phyloP scores from a whole-genome alignment of 2,329 filamentous ascomycete genomes.

The Coniochaeta ligniaria region DNA sequence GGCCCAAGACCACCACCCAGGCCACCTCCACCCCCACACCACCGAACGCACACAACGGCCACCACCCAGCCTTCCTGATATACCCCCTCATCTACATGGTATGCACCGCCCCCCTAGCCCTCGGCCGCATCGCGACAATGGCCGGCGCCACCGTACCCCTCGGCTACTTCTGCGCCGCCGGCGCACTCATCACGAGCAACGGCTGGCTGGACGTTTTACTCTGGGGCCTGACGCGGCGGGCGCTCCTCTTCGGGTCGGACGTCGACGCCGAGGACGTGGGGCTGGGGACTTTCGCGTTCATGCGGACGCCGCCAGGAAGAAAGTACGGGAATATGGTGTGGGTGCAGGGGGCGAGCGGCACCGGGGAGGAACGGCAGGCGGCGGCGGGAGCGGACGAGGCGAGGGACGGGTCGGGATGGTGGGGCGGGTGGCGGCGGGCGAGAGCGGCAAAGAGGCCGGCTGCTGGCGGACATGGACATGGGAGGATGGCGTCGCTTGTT shows the following conservation, averaged over 20 bases:
- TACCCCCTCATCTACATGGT: conserved; percentile 57
- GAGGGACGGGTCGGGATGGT: conserved; percentile 6
- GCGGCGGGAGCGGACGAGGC: conserved; percentile 1
- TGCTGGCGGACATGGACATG: neutral
- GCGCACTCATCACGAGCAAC: conserved; percentile 41
- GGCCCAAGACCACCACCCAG: conserved; percentile 3
- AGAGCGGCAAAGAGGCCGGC: neutral
- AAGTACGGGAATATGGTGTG: conserved; percentile 22
- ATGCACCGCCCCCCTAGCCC: conserved; percentile 53
- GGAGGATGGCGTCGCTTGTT: neutral
- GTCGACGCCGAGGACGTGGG: conserved; percentile 21
- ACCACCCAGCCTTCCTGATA: conserved; percentile 41
- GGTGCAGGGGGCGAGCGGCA: conserved; percentile 16
- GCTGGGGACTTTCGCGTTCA: conserved; percentile 27
- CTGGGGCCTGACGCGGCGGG: conserved; percentile 19
- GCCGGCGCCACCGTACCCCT: conserved; percentile 36
- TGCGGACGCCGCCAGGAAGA: conserved; percentile 19
- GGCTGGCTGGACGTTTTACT: conserved; percentile 27
- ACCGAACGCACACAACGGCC: conserved; percentile 5
- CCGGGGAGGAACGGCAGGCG: neutral
- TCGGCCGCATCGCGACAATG: conserved; percentile 52
- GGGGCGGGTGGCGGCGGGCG: neutral
- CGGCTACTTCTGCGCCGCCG: conserved; percentile 42
- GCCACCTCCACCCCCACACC: conserved; percentile 1
- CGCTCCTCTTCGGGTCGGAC: conserved; percentile 17